Evolutionary conservation across 768 basidiomycete species (phyloP).

Genomic region (Lactifluus echinatus): DNA sequence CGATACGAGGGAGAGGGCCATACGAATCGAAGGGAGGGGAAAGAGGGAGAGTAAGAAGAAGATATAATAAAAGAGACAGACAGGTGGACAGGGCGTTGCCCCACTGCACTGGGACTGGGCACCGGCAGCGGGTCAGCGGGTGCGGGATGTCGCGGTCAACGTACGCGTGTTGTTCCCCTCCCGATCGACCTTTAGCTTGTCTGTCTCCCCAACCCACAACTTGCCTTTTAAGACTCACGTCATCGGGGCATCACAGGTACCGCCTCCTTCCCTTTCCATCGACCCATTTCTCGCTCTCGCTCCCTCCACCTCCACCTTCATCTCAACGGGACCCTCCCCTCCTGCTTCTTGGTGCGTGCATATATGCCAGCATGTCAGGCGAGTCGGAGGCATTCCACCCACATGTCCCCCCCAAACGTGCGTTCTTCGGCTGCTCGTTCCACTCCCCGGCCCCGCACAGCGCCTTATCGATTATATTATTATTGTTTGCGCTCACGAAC

Average conservation of each 20-base stretch:
- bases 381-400: no score
- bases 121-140: no score
- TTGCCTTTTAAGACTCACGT: not conserved
- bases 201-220: not conserved
- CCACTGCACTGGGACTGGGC: no score
- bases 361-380: not conserved
- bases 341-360: no score
- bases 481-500: not conserved
- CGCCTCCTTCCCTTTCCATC: no score
- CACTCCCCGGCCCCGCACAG: not conserved
- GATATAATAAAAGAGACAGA: not conserved
- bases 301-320: no score
- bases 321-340: no score
- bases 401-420: not conserved
- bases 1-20: conserved; percentile 13
- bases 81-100: not conserved
- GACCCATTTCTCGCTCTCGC: no score
- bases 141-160: not conserved
- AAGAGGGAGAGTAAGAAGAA: not conserved
- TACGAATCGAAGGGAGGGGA: not conserved
- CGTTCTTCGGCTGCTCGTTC: not conserved
- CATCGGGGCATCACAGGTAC: not conserved
- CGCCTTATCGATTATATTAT: not conserved
- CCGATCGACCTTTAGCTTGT: conserved; percentile 1
- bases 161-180: not conserved